A percentile compares a stretch with the other conserved stretches of the same genome.
Evolutionary conservation across 2,329 filamentous ascomycete genomes (phyloP).

Genomic region (Emergomyces pasteurianus): DNA sequence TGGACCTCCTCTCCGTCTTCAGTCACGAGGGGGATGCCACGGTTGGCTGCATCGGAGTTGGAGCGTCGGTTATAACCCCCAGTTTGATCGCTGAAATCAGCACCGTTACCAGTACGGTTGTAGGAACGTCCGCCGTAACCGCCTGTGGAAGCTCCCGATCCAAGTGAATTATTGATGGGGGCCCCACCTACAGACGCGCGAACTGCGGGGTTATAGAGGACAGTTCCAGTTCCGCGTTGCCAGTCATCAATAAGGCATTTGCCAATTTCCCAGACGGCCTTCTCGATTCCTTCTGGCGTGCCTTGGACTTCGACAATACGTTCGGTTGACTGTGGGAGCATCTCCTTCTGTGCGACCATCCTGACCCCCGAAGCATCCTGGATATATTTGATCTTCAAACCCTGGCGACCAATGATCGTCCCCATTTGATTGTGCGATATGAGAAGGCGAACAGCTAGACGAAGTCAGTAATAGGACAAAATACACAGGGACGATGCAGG

Average conservation of each 20-base stretch:
- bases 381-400: conserved; percentile 98
- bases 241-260: conserved; percentile 97
- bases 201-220: conserved; percentile 93
- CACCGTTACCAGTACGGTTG: conserved; percentile 89
- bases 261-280: conserved; percentile 96
- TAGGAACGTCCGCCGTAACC: conserved; percentile 55
- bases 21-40: conserved; percentile 76
- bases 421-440: conserved; percentile 99
- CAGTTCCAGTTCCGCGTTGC: conserved; percentile 92
- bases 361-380: conserved; percentile 93
- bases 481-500: not conserved
- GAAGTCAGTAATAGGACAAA: conserved; percentile 11
- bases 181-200: conserved; percentile 61
- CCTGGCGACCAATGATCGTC: conserved; percentile 93
- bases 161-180: conserved; percentile 38
- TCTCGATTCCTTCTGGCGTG: conserved; percentile 87
- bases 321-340: conserved; percentile 97
- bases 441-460: conserved; percentile 80
- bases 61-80: conserved; percentile 66
- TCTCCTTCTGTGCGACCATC: conserved; percentile 99
- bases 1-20: conserved; percentile 97
- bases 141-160: conserved; percentile 36
- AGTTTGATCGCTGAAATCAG: conserved; percentile 83
- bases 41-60: conserved; percentile 66
- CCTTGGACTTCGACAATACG: conserved; percentile 95